Evolutionary conservation across 2,329 filamentous ascomycete genomes (phyloP).

Genomic region (Neofusicoccum sp.): DNA sequence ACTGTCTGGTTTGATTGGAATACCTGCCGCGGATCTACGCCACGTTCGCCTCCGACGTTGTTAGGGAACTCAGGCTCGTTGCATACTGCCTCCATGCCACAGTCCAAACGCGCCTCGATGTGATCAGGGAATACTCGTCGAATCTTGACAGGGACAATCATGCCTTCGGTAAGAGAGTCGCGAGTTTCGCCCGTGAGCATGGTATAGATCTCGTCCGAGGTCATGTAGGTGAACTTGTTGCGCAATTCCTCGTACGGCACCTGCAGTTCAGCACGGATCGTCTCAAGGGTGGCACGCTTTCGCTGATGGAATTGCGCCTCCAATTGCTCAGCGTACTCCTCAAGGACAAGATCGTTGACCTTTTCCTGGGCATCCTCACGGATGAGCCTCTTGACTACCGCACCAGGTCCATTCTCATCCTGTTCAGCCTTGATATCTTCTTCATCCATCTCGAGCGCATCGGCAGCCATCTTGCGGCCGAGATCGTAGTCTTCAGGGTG

Average conservation of each 20-base stretch:
- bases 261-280: conserved; percentile 89
- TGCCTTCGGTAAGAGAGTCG: conserved; percentile 78
- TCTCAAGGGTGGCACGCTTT: conserved; percentile 93
- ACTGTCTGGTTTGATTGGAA: conserved; percentile 79
- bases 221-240: conserved; percentile 69
- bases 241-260: conserved; percentile 92
- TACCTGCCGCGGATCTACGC: conserved; percentile 56
- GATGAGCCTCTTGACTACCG: conserved; percentile 92
- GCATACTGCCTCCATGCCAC: conserved; percentile 86
- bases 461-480: conserved; percentile 95
- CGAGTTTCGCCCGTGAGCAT: conserved; percentile 94
- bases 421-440: conserved; percentile 96
- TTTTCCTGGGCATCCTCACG: conserved; percentile 90
- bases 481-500: conserved; percentile 98
- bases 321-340: conserved; percentile 95
- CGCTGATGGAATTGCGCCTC: conserved; percentile 89
- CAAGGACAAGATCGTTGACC: conserved; percentile 92
- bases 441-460: conserved; percentile 93
- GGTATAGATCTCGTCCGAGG: conserved; percentile 80
- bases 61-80: conserved; percentile 79
- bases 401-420: conserved; percentile 83
- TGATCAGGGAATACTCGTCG: conserved; percentile 88
- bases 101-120: conserved; percentile 89
- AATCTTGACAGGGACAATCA: conserved; percentile 89
- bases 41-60: conserved; percentile 61